Evolutionary conservation across 176 grass and related monocot genomes (phyloP).

Genomic region (Cenchrus americanus): DNA sequence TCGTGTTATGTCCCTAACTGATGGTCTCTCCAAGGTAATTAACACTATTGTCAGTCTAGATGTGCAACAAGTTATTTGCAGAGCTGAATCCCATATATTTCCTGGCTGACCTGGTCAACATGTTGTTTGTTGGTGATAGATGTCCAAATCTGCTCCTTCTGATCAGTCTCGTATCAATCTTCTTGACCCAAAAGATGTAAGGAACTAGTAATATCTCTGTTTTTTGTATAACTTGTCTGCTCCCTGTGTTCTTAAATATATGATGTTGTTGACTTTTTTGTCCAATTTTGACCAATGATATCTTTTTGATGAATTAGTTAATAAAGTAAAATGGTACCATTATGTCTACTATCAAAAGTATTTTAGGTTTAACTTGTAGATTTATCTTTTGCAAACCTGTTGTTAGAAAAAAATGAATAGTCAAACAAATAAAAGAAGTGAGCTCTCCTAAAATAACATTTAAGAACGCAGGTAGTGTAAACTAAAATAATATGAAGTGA

Average conservation of each 20-base stretch:
- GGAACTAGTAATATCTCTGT: conserved; percentile 12
- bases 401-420: too few species aligned
- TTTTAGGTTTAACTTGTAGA: too few species aligned
- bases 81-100: conserved; percentile 21
- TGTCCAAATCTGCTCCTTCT: conserved; percentile 97
- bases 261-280: too few species aligned
- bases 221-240: not conserved
- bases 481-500: conserved; percentile 2
- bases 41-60: conserved; percentile 20
- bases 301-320: too few species aligned
- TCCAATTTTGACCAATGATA: too few species aligned
- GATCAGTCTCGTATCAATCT: conserved; percentile 97
- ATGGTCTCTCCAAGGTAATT: conserved; percentile 96
- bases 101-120: conserved; percentile 6
- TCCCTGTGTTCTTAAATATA: too few species aligned
- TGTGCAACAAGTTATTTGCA: conserved; percentile 19
- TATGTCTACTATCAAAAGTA: too few species aligned
- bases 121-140: conserved; percentile 55
- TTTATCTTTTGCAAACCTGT: too few species aligned
- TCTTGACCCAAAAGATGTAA: conserved; percentile 98
- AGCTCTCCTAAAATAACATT: too few species aligned
- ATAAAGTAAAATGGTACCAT: too few species aligned
- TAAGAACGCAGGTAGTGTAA: not conserved
- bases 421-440: too few species aligned
- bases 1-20: conserved; percentile 91